Base-by-base conservation (phyloP, 2,329 filamentous ascomycete species). In the Ceratocystis cubensis region DNA sequence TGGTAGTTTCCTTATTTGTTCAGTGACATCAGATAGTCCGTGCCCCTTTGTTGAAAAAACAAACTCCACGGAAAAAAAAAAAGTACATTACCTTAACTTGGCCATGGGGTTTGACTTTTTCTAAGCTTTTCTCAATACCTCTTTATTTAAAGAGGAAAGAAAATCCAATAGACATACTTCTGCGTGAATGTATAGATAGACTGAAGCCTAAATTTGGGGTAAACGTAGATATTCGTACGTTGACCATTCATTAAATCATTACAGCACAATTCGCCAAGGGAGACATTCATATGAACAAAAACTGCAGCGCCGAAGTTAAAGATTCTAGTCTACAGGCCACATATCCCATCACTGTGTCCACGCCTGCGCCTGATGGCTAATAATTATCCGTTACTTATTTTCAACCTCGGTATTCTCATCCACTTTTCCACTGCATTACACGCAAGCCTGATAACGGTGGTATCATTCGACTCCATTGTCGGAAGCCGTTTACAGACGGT, bases 381-480 rank as follows among this genome's bases (percentile, higher is more conserved):
- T 63, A 44, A 63, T 63, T 44, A 63, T 45, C 61, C 44, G 44
- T 63, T 45, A 63, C 61, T 45, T 66, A 67, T 64, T 59, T 64
- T 67, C 59, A 65, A 65, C 63, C 66, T 67, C 66, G 66, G 66
- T 63, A 45, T 63, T 67, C 66, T 67, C 63, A 59, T 67, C 66
- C 66, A 63, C 66, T 67, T 67, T 67, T 67, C 59, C 56, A 67
- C 66, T 67, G 66, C 66, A 33, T 45, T 50, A 56, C 62, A 67
- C 59, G 33, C 30, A 63, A 67, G 64, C 48, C 66, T 63, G 48
- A 44, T 57, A 67, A 65, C 66, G 63, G 66, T 67, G 66, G 66
- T 65, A 67, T 67, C 57, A 65, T 63, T 61, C 50, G 63, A 62
- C 59, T 67, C 50, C 56, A 67, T 61, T 28, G 30, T 66, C 53